phyloP scores from a whole-genome alignment of 2,329 filamentous ascomycete species.

The Penicillium sp. region DNA sequence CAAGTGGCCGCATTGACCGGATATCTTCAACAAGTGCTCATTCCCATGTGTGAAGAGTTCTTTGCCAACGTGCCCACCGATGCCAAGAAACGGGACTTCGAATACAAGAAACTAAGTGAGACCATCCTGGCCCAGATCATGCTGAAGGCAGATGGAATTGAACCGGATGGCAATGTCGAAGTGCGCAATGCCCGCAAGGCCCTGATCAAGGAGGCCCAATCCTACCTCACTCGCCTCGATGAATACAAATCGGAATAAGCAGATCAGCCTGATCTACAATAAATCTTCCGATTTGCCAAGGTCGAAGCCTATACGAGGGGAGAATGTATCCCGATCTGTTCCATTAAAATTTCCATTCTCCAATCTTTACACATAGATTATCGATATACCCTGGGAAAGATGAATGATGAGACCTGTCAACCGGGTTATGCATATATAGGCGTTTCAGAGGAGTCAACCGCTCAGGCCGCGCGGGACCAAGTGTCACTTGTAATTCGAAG shows the following conservation, averaged over 20 bases:
- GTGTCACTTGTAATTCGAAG: not conserved
- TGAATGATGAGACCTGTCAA: conserved; percentile 9
- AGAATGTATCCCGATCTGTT: not conserved
- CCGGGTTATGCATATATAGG: conserved; percentile 4
- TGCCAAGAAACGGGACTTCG: conserved; percentile 40
- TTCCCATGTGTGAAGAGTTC: conserved; percentile 41
- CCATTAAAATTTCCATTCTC: not conserved
- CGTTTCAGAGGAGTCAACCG: conserved; percentile 13
- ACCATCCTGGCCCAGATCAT: conserved; percentile 45
- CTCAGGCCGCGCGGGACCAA: conserved; percentile 1
- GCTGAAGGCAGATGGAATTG: conserved; percentile 67
- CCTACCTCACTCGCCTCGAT: conserved; percentile 40
- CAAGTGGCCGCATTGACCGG: conserved; percentile 38
- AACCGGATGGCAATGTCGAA: conserved; percentile 66
- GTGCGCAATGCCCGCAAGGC: conserved; percentile 50
- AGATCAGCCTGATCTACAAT: not conserved
- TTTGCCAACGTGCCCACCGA: conserved; percentile 42
- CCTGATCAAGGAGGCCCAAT: conserved; percentile 45
- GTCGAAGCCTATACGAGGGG: not conserved
- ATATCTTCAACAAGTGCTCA: conserved; percentile 39
- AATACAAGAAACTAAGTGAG: conserved; percentile 47
- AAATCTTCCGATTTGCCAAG: not conserved
- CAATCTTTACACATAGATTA: conserved; percentile 13
- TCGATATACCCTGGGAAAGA: conserved; percentile 5
- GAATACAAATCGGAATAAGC: conserved; percentile 21